phyloP scores from a whole-genome alignment of 768 basidiomycete species.

The Amanita inopinata region DNA sequence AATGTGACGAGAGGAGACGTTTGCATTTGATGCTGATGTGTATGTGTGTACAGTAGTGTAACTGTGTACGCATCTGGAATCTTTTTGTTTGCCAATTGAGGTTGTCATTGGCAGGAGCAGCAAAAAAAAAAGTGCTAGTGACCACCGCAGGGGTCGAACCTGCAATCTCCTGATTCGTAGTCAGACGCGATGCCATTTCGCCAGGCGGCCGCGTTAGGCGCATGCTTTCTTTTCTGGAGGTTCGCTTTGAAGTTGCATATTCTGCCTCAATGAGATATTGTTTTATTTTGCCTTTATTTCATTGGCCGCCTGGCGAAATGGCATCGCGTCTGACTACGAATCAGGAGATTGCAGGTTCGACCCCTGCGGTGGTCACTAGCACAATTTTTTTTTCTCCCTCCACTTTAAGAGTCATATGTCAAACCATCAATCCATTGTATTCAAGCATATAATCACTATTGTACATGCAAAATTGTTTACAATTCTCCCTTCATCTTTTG shows the following conservation, averaged over 20 bases:
- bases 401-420: not conserved
- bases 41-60: too few species aligned
- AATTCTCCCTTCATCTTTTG: conserved; percentile 32
- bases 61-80: too few species aligned
- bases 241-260: too few species aligned
- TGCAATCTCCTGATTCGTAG: conserved; percentile 92
- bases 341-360: conserved; percentile 94
- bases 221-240: too few species aligned
- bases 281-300: too few species aligned
- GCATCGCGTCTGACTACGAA: conserved; percentile 91
- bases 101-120: not conserved
- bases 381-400: not conserved
- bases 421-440: not conserved
- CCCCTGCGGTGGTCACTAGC: conserved; percentile 71
- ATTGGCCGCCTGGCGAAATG: conserved; percentile 88
- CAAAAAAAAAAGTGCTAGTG: conserved; percentile 21
- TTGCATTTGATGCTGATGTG: too few species aligned
- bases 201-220: conserved; percentile 89
- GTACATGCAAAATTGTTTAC: conserved; percentile 11
- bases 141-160: conserved; percentile 89
- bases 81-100: too few species aligned
- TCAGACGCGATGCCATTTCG: conserved; percentile 94
- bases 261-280: too few species aligned
- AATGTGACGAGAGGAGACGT: too few species aligned
- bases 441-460: not conserved